Base-by-base conservation (phyloP, 1,284 basidiomycete species). In the Cutaneotrichosporon arboriforme region DNA sequence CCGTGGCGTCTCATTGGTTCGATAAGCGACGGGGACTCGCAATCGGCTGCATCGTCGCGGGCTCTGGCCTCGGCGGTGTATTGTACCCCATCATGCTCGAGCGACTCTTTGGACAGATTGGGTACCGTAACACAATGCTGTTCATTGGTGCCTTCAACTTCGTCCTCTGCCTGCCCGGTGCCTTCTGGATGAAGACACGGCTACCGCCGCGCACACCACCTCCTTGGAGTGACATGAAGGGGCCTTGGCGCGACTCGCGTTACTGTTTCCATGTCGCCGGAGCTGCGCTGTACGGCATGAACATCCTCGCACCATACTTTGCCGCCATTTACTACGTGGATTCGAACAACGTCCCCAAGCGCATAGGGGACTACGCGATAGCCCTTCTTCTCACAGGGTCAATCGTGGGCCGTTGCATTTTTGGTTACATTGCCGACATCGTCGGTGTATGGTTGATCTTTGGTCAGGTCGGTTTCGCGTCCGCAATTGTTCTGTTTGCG, bases 1-100 rank as follows among this genome's bases (percentile, higher is more conserved):
- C 73, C 1, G 61, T 72, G 23, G 64, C 62, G 5, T 62, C 65
- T 1, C 73, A 75, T 46, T 75, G 73, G 73, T 75, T 75, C 52
- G 46, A 64, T 46, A 56, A 61, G 22, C 60, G 59, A 26, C 57
- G 72, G 21, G 62, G 65, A 3, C 67, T 65, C 0, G 73, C 73
- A 1, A 60, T 71, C 4, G 71, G 68, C 1, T 60, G 73, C 48
- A 67, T 72, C 17, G 61, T 66, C 2, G 65, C 63, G 34, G 73
- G 73, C 8, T 61, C 61, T 18, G 70, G 70, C 4, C 44, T 72
- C 13, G 69, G 67, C 4, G 72, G 72, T 13, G 65, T 75, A 8
- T 61, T 73, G 46, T 70, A 72, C 48, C 73, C 73, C 8, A 69
- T 75, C 50, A 62, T 66, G 45, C 51, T 75, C 15, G 63, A 66